A percentile compares a stretch with the other conserved stretches of the same genome.
Conservation (phyloP, 257 asterid genomes). For the Cruciata laevipes region DNA sequence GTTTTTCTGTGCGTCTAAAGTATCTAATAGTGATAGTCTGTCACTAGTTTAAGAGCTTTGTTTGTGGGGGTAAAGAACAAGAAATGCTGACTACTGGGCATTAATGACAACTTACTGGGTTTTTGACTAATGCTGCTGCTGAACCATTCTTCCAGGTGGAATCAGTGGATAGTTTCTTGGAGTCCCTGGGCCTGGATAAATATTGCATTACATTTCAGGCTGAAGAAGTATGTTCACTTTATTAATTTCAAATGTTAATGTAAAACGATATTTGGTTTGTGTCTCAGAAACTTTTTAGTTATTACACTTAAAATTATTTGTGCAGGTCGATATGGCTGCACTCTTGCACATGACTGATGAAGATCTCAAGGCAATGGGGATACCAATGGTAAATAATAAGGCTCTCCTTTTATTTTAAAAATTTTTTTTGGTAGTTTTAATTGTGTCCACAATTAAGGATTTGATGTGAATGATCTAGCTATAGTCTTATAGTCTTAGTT, state of each 20-base stretch:
- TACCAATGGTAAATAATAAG: constrained; percentile 65
- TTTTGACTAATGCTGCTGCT: constrained; percentile 17
- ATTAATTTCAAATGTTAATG: constrained; percentile 15
- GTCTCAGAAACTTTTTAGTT: constrained; percentile 14
- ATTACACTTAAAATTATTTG: constrained; percentile 12
- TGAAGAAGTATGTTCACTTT: constrained; percentile 64
- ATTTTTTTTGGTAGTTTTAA: neutral
- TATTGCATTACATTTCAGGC: constrained; percentile 93
- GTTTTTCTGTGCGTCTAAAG: neutral
- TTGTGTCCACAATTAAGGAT: neutral
- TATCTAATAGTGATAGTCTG: neutral
- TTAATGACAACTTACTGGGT: neutral
- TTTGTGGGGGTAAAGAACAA: neutral
- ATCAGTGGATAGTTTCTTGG: constrained; percentile 70
- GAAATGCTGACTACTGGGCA: neutral
- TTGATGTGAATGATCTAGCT: neutral
- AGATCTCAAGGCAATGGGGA: constrained; percentile 95
- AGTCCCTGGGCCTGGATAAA: constrained; percentile 81
- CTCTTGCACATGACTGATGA: constrained; percentile 95
- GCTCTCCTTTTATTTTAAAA: too few relatives aligned
- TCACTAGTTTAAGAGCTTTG: neutral
- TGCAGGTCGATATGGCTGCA: constrained; percentile 94
- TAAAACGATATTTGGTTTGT: constrained; percentile 4
- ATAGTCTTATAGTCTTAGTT: too few relatives aligned
- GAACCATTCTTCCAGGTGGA: constrained; percentile 57